phyloP scores from a whole-genome alignment of 768 basidiomycete genomes.

The Tylopilus balloui region DNA sequence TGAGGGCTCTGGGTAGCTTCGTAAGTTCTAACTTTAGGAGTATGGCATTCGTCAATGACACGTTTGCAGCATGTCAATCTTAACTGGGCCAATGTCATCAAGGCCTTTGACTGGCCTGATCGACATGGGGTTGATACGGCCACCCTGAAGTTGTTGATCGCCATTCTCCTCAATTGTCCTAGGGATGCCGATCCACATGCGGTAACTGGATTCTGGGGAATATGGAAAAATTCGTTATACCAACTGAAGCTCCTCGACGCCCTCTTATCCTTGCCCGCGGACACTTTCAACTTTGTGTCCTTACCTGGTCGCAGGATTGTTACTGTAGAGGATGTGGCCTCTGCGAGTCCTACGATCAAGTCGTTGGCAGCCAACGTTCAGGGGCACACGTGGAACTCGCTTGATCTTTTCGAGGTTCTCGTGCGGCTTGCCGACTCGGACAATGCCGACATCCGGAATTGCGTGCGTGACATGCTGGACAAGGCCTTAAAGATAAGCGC shows the following conservation, averaged over 20 bases:
- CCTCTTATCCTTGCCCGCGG: slow-evolving; percentile 80
- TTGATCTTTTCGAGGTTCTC: slow-evolving; percentile 84
- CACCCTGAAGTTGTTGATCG: slow-evolving; percentile 83
- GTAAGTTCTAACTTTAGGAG: slow-evolving; percentile 44
- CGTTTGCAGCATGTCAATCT: slow-evolving; percentile 53
- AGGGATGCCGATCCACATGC: slow-evolving; percentile 74
- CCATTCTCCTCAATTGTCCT: slow-evolving; percentile 79
- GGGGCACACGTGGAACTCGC: slow-evolving; percentile 90
- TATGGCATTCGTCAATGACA: slow-evolving; percentile 6
- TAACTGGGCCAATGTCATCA: slow-evolving; percentile 80
- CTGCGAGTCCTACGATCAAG: slow-evolving; percentile 88
- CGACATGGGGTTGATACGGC: slow-evolving; percentile 85
- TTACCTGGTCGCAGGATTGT: slow-evolving; percentile 81
- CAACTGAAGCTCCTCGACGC: slow-evolving; percentile 87
- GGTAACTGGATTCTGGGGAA: slow-evolving; percentile 79
- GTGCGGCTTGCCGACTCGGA: slow-evolving; percentile 77
- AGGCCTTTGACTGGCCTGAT: slow-evolving; percentile 81
- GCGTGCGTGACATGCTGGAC: slow-evolving; percentile 88
- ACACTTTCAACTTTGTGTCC: slow-evolving; percentile 90
- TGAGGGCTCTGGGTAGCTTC: slow-evolving; percentile 67
- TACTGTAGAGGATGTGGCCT: slow-evolving; percentile 81
- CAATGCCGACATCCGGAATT: slow-evolving; percentile 61
- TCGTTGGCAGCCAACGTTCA: slow-evolving; percentile 87
- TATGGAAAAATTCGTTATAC: slow-evolving; percentile 81
- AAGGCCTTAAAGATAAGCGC: slow-evolving; percentile 91